Evolutionary conservation across 805 yeast species (phyloP), one percentile per base, ranked within the genome.

Genomic region (Isabelozyma pseudorhagii): DNA sequence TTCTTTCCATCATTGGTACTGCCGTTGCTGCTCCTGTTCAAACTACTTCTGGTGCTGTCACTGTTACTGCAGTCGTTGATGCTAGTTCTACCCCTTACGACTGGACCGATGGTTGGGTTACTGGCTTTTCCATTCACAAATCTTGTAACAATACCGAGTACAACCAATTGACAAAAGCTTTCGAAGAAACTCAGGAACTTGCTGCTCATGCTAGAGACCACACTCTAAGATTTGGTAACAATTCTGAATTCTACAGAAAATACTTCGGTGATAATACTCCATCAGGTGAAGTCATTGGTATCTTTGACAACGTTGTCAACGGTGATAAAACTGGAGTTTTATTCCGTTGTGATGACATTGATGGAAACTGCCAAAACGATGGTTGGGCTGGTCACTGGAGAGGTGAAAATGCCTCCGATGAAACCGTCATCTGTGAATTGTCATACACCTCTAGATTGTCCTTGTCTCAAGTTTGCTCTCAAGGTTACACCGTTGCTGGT

Each of bases 351-450:
- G 78, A 72, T 51, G 72, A 72, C 49, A 53, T 61, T 13, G 76
- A 72, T 51, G 71, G 69, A 5, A 55, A 60, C 46, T 73, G 77
- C 58, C 50, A 63, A 25, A 54, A 59, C 18, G 63, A 58, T 27
- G 64, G 66, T 28, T 72, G 68, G 61, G 73, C 76, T 6, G 77
- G 77, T 27, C 69, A 72, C 41, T 70, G 71, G 63, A 63, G 77
- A 53, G 70, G 63, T 21, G 58, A 56, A 17, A 64, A 64, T 45
- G 67, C 62, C 21, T 56, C 67, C 9, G 62, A 64, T 45, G 75
- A 73, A 54, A 72, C 70, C 14, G 75, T 69, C 18, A 66, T 73
- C 47, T 72, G 78, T 58, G 76, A 72, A 46, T 54, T 63, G 36
- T 69, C 72, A 44, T 73, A 63, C 57, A 57, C 58, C 15, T 50